Evolutionary conservation across 2,329 filamentous ascomycete genomes (phyloP), one percentile per base, ranked within the genome.

Genomic region (Leptoxyphium fumago): DNA sequence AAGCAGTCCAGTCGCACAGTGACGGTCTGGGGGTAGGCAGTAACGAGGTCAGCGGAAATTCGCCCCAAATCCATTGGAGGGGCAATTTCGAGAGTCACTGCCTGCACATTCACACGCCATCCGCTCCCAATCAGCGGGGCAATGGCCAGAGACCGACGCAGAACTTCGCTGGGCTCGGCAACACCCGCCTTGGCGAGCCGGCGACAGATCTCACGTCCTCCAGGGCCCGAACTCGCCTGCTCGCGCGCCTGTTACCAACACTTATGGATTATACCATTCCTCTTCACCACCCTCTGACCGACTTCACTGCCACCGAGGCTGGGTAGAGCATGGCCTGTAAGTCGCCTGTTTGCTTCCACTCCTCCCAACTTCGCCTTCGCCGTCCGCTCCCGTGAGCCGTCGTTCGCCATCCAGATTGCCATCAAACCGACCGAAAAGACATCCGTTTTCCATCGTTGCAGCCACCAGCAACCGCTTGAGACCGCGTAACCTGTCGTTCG

Each of bases 301-400:
- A 18, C 41, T 13, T 36, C 21, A 15, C 42, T 46, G 45, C 48
- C 45, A 41, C 50, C 52, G 53, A 50, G 50, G 50, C 51, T 53
- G 49, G 26, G 40, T 66, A 62, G 64, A 66, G 60, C 65, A 77
- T 77, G 73, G 72, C 74, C 66, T 71, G 74, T 77, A 64, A 73
- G 72, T 75, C 55, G 53, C 50, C 53, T 56, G 39, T 55, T 57
- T 63, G 54, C 56, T 56, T 51, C 54, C 56, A 51, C 53, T 21
- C 30, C 39, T 29, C 15, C 43, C 45, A 39, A 41, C 42, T 14
- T 38, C 15, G 29, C 43, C 43, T 43, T 44, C 46, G 45, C 43
- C 30, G 43, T 39, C 42, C 48, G 46, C 40, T 46, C 14, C 46
- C 43, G 47, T 45, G 48, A 41, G 48, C 46, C 50, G 46, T 48